Base-by-base conservation (phyloP, 1,284 basidiomycete species). In the Earliella scabrosa region DNA sequence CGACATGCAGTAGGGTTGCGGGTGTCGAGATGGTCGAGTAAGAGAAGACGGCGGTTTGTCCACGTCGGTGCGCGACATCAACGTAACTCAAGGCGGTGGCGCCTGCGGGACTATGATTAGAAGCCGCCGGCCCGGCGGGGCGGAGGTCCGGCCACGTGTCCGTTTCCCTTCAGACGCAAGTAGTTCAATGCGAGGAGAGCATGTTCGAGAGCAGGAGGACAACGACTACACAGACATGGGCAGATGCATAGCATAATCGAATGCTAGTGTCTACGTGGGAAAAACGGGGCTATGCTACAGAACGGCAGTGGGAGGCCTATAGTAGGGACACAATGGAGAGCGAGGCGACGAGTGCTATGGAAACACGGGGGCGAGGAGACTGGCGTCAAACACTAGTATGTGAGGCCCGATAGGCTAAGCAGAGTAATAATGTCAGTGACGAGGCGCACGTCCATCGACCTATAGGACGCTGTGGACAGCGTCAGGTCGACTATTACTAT, bases 381-480 rank as follows among this genome's bases (percentile, higher is more conserved):
- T 27, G 16, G 16, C 6, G 23, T 5, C 21, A 20, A 20, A 20
- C 36, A 39, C 36, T 39, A n/a, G 18, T 8, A 39, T 18, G 11
- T 16, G 35, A n/a, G 18, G 44, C 27, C 31, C 10, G 40, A 32
- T 16, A 46, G 29, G 45, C 14, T 11, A 23, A 5, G 51, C 56
- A 59, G 27, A 32, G 44, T 61, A 59, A 38, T 40, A 58, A 56
- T 50, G 52, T 58, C 56, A 48, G 50, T 34, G 32, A 32, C 27
- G 43, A 36, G 21, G 41, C 40, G 32, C 45, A 38, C 27, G 41
- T 44, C 34, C 40, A 40, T 27, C 27, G 27, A 40, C 31, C 31
- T 24, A 34, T 47, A 16, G 14, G 51, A 45, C 38, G 3, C 35
- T 27, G 3, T 20, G 31, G 4, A 6, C 35, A 27, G 31, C 20